Evolutionary conservation across 371 early-diverging fungal genomes (phyloP).

Genomic region (Syncephalis plumigaleata): DNA sequence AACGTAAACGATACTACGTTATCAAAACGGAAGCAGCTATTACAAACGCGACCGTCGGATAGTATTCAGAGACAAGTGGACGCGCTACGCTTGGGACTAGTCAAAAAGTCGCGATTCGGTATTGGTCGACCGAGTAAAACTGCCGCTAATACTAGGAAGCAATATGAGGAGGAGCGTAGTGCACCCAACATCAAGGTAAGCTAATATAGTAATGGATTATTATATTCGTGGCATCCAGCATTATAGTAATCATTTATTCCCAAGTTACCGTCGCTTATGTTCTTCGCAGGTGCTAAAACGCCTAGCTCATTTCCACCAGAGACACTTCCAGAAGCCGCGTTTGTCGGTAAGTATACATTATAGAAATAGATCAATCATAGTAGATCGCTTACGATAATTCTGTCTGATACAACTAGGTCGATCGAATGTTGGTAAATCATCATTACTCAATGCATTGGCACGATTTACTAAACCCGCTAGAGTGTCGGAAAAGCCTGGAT

Average conservation of each 20-base stretch:
- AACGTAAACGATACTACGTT: neutral
- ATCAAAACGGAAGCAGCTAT: slow-evolving; percentile 4
- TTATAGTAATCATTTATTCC: neutral
- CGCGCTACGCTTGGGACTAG: neutral
- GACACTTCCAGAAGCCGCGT: slow-evolving; percentile 38
- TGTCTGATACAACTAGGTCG: slow-evolving; percentile 29
- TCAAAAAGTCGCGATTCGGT: slow-evolving; percentile 1
- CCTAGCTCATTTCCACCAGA: slow-evolving; percentile 37
- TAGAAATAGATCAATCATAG: slow-evolving; percentile 8
- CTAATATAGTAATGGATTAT: no score
- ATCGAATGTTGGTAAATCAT: slow-evolving; percentile 68
- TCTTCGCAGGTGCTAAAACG: slow-evolving; percentile 50
- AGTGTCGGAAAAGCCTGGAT: slow-evolving; percentile 54
- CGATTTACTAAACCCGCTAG: slow-evolving; percentile 32
- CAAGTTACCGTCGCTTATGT: slow-evolving; percentile 33
- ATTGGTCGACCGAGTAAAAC: slow-evolving; percentile 1
- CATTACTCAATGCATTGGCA: slow-evolving; percentile 45
- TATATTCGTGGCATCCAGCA: no score
- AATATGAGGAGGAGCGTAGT: neutral
- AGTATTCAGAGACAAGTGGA: slow-evolving; percentile 3
- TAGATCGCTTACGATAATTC: neutral
- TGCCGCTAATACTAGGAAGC: neutral
- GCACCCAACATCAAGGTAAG: no score
- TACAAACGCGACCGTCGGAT: neutral
- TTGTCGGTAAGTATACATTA: slow-evolving; percentile 27